phyloP scores from a whole-genome alignment of 306 rosid genomes.

The Mimosa bimucronata region DNA sequence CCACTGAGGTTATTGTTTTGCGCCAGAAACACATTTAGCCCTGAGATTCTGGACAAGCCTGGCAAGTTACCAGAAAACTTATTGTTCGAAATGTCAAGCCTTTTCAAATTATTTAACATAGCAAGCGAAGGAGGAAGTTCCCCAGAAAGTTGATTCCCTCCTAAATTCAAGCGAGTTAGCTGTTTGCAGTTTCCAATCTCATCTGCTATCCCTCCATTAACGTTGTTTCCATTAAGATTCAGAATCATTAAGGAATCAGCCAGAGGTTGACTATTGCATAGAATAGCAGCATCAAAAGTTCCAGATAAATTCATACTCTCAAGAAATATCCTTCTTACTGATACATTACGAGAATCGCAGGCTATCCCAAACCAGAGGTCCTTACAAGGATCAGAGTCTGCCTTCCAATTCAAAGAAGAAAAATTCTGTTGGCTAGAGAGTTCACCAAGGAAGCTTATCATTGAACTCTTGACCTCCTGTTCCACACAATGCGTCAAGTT shows the following conservation, averaged over 20 bases:
- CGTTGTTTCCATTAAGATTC: constrained; percentile 50
- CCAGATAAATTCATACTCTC: constrained; percentile 50
- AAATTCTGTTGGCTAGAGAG: constrained; percentile 41
- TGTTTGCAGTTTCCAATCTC: constrained; percentile 58
- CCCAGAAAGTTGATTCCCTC: constrained; percentile 60
- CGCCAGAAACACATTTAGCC: constrained; percentile 61
- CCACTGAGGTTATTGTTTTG: constrained; percentile 65
- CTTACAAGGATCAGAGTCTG: constrained; percentile 69
- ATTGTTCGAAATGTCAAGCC: constrained; percentile 65
- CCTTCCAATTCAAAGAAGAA: constrained; percentile 50
- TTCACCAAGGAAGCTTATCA: constrained; percentile 55
- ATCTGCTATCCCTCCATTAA: constrained; percentile 53
- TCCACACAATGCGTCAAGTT: constrained; percentile 49
- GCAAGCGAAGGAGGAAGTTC: constrained; percentile 65
- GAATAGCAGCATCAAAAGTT: constrained; percentile 50
- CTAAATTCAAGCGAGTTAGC: constrained; percentile 52
- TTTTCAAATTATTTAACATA: constrained; percentile 48
- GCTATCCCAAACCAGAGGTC: constrained; percentile 58
- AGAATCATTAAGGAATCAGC: constrained; percentile 59
- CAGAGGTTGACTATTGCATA: constrained; percentile 56
- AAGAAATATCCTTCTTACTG: constrained; percentile 49
- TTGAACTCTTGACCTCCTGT: constrained; percentile 53
- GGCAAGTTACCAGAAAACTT: constrained; percentile 61
- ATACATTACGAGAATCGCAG: constrained; percentile 46
- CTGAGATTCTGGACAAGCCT: constrained; percentile 62